A percentile compares a stretch with the other conserved stretches of the same genome.
phyloP scores from a whole-genome alignment of 352 stramenopile genomes.

The Globisporangium canariense region DNA sequence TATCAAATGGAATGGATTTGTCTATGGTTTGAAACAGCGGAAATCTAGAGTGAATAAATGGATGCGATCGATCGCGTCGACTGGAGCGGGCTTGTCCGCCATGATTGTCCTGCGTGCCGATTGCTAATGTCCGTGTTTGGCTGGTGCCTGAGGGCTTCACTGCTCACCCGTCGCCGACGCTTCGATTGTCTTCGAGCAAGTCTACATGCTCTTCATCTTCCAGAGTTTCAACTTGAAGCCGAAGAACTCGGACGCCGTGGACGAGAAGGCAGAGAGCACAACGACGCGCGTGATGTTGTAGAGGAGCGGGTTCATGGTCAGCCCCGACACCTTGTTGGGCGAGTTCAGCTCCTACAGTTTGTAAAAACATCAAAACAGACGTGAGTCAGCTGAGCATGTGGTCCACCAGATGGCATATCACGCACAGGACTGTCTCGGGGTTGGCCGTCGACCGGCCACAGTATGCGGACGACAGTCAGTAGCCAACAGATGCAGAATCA shows the following conservation, averaged over 20 bases:
- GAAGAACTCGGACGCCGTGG: slow-evolving; percentile 87
- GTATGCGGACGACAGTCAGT: neutral
- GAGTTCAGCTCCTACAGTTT: slow-evolving; percentile 80
- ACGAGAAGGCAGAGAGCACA: slow-evolving; percentile 87
- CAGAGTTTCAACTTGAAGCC: slow-evolving; percentile 91
- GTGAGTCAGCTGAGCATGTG: neutral
- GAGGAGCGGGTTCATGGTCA: slow-evolving; percentile 89
- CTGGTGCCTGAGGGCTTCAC: neutral
- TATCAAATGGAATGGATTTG: neutral
- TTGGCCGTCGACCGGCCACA: neutral
- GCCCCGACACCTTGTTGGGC: slow-evolving; percentile 87
- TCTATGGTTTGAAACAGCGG: slow-evolving; percentile 8
- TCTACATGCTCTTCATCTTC: slow-evolving; percentile 82
- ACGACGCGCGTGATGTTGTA: slow-evolving; percentile 89
- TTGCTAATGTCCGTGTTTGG: neutral
- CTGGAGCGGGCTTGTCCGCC: no score
- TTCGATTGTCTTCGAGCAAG: neutral
- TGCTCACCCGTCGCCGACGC: neutral
- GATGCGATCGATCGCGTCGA: neutral
- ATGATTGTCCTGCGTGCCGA: neutral
- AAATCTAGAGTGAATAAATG: slow-evolving; percentile 4
- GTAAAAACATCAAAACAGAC: slow-evolving; percentile 2
- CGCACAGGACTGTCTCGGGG: neutral
- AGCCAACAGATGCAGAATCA: neutral
- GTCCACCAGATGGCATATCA: neutral